These are phyloP conservation scores for Rhodotorula sp. DNA, from an alignment of 1,284 basidiomycete species.

Conservation along the genomic window DNA sequence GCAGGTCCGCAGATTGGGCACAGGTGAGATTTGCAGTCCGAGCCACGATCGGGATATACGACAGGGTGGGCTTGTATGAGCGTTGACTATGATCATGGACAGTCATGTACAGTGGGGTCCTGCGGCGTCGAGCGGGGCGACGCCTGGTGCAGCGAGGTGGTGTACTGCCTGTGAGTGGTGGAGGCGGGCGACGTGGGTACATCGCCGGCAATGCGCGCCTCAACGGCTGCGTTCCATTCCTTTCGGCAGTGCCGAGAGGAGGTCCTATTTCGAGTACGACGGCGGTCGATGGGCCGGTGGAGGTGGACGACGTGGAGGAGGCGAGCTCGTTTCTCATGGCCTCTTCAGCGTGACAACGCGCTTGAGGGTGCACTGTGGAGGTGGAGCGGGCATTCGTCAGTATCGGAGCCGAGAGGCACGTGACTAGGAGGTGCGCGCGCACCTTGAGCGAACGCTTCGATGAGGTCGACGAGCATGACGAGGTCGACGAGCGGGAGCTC, in stretches of 20 bases:
- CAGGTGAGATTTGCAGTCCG: neutral
- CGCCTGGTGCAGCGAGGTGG: too few species aligned
- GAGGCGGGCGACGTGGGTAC: too few species aligned
- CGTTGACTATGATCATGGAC: too few species aligned
- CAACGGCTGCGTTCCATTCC: neutral
- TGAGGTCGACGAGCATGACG: neutral
- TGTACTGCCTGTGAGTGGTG: too few species aligned
- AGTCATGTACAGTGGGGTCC: too few species aligned
- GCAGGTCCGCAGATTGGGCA: neutral
- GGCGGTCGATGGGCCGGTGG: neutral
- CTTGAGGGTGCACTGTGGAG: neutral
- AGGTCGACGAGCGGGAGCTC: too few species aligned
- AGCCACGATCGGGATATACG: too few species aligned
- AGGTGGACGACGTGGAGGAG: neutral
- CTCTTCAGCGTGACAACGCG: neutral
- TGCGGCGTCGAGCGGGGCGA: too few species aligned
- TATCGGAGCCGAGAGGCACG: neutral
- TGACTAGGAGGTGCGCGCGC: neutral
- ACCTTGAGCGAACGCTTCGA: slow-evolving; percentile 9
- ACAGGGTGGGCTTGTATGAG: too few species aligned
- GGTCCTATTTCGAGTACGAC: neutral
- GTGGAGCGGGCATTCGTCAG: neutral
- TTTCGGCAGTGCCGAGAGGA: neutral
- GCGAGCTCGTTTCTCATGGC: neutral
- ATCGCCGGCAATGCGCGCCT: neutral